Evolutionary conservation across 768 basidiomycete genomes (phyloP), one percentile per base, ranked within the genome.

Genomic region (Rhizopogon sp.): DNA sequence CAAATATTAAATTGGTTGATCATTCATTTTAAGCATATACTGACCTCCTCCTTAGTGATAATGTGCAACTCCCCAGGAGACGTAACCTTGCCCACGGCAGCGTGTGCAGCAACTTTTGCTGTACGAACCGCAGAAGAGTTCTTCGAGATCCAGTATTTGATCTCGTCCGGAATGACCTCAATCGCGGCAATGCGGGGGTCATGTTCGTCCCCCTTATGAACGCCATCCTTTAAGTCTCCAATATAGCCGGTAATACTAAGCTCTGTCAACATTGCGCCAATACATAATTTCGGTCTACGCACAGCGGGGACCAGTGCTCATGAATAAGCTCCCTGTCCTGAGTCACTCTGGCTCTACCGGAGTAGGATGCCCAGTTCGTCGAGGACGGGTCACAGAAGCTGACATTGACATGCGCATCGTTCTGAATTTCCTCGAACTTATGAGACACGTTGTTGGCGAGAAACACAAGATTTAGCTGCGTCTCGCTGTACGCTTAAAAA

Each of bases 141-240:
- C 35, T 79, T 87, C 5, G 85, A 76, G 54, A 85, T 71, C 84
- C 86, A 96, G 65, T 92, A 95, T 52, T 85, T 79, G 59, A 97
- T 87, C 73, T 90, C 87, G 37, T 83, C 77, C 0, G 92, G 90
- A 51, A 86, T 69, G 52, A 97, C 80, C 66, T 91, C 82, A 59
- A 96, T 90, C 37, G 90, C 68, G 6, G 84, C 78, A 3, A 97
- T 79, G 25, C 93, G 82, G 1, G 93, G 90, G 59, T 96, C 94
- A 45, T 77, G 73, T 31, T 78, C 78, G 61, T 87, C 82, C n/a
- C 93, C 93, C 62, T 83, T 86, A 68, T 94, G 93, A 6, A 87
- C 72, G 16, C 89, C 90, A 59, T 96, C 93, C 33, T 85, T 85
- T 53, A 94, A 75, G 65, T 96, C 87, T 39, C 90, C 91, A 62